These are phyloP conservation scores for Geoglossum glabrum DNA, from an alignment of 495 filamentous ascomycete species.

Conservation along the genomic window DNA sequence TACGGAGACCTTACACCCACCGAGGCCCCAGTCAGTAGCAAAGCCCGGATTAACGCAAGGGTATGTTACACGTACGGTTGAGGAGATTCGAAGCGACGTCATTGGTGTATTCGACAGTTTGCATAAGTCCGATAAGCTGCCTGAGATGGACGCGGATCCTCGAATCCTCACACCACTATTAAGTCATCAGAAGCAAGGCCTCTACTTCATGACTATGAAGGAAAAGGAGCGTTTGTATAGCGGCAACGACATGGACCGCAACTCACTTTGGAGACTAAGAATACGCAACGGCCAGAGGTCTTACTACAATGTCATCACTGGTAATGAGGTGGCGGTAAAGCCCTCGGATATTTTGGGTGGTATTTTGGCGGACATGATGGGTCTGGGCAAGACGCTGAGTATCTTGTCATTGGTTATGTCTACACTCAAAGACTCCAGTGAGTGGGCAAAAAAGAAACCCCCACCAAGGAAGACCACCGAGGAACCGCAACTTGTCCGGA, in stretches of 20 bases:
- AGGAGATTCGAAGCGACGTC: conserved; percentile 71
- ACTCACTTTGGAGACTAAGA: conserved; percentile 54
- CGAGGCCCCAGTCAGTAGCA: conserved; percentile 18
- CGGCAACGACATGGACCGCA: conserved; percentile 34
- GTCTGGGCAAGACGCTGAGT: conserved; percentile 82
- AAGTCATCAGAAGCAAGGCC: conserved; percentile 75
- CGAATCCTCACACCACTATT: conserved; percentile 50
- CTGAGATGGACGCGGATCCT: conserved; percentile 44
- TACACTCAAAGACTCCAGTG: conserved; percentile 34
- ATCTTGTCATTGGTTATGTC: conserved; percentile 56
- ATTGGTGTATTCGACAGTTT: conserved; percentile 75
- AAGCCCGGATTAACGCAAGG: conserved; percentile 8
- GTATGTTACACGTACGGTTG: conserved; percentile 43
- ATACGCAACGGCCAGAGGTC: conserved; percentile 30
- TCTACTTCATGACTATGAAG: conserved; percentile 72
- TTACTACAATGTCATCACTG: conserved; percentile 73
- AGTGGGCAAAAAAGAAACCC: conserved; percentile 30
- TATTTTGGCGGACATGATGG: conserved; percentile 97
- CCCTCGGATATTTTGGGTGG: conserved; percentile 61
- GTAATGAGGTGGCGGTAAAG: conserved; percentile 34
- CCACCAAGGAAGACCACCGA: conserved; percentile 15
- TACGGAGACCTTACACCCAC: conserved; percentile 48
- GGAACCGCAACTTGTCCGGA: conserved; percentile 31
- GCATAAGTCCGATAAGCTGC: conserved; percentile 49
- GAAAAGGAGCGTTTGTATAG: conserved; percentile 39